Base-by-base conservation (phyloP, 495 filamentous ascomycete species). In the Aspergillus steynii region DNA sequence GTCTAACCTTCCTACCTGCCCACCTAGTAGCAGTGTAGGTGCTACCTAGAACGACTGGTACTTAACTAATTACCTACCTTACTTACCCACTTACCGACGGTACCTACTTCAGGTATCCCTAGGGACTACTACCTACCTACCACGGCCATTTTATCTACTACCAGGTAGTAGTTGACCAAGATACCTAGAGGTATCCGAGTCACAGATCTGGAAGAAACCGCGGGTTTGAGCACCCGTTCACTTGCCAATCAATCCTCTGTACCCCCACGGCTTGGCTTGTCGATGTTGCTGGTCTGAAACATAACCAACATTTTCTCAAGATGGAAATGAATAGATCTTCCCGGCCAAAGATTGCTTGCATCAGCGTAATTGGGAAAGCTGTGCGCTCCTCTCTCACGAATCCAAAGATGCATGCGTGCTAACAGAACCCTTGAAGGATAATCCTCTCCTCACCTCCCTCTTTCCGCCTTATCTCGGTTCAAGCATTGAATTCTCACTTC, bases 351-450 rank as follows among this genome's bases (percentile, higher is more conserved):
- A 94, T 99, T 71, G 92, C 92, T 68, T 96, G 93, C 72, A 86
- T 99, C 61, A 92, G 92, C 66, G 79, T 99, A 27, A 96, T 99
- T 67, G 93, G 94, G 53, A 92, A 93, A 78, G 86, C 94, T 70
- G 91, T 96, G 84, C 50, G 79, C 68, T 50, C 57, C 58, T 55
- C 50, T 34, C 32, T 42, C 20, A 50, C 15, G 2, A 15, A 1
- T 55, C 28, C 9, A 31, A 4, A 42, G 14, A 14, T 8, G 50
- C 15, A 29, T 64, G n/a, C 47, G 26, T 55, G 32, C 63, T 64
- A 29, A 68, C 56, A 48, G 29, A 26, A 31, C 32, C 32, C 12
- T 58, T 8, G 25, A 68, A 99, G 95, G 96, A 97, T 77, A 96
- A 96, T 72, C 95, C 94, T 52, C 89, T 99, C 70, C 94, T 97